Base-by-base conservation (phyloP, 176 grass and related monocot species). In the Carex kokanica region DNA sequence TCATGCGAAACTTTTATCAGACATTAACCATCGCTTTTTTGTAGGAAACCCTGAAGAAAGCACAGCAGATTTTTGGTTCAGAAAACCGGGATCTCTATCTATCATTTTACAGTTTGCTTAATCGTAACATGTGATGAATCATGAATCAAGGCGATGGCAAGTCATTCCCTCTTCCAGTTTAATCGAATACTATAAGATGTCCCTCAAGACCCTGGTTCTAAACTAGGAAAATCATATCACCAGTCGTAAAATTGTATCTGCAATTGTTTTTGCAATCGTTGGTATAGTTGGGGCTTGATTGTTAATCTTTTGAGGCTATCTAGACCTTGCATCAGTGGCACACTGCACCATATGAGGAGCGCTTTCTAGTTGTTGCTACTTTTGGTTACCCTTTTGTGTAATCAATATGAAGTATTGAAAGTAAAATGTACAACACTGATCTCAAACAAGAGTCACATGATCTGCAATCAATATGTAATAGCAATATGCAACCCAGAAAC, bases 41-140 rank as follows among this genome's bases (percentile, higher is more conserved):
- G 14, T 89, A 99, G 96, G 96, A 95, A 88, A 93, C 96, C 54
- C 86, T 99, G 23, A 92, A 90, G 83, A 99, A 95, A 87, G 96
- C 96, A 25, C 93, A 95, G 63, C 90, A 95, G 59, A 95, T 95
- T 79, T 99, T 99, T 91, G 96, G 96, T 80, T 65, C 89, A 43
- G 93, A 95, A 34, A 92, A 91, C 85, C 93, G 89, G 83, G 96
- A 95, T 78, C 88, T 99, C 21, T 90, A 93, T 87, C 79, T 92
- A 23, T 99, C 96, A 52, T 99, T 99, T 71, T 91, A 90, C 83
- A 91, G 91, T 68, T 85, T 99, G 71, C 89, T 99, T 34, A 95
- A 89, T 60, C 89, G 93, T 58, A 95, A 86, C 80, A 80, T 90
- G 69, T 72, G 82, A 5, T 95, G 88, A 79, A 78, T 27, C 80